These are phyloP conservation scores for Mycena amicta DNA, from an alignment of 768 basidiomycete species.

Conservation along the genomic window DNA sequence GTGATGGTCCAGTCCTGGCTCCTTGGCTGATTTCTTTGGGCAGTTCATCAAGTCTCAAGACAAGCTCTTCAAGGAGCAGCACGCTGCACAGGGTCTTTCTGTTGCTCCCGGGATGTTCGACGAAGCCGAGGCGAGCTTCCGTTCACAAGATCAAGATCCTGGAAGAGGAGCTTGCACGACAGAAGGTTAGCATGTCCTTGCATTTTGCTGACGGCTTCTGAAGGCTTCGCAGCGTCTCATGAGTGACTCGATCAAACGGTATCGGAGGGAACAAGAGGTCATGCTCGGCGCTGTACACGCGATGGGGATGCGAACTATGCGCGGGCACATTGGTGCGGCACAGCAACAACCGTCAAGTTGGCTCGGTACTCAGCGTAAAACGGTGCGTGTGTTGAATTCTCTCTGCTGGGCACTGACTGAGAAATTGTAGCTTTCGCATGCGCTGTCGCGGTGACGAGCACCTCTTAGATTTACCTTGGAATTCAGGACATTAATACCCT, in stretches of 20 bases:
- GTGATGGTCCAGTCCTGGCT: conserved; percentile 19
- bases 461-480: neutral
- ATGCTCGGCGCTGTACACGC: conserved; percentile 79
- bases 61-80: conserved; percentile 82
- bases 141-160: conserved; percentile 66
- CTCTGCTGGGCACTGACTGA: neutral
- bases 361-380: conserved; percentile 67
- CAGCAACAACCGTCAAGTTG: conserved; percentile 64
- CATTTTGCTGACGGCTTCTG: conserved; percentile 1
- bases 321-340: conserved; percentile 59
- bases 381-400: conserved; percentile 29
- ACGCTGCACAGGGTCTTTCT: conserved; percentile 54
- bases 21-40: neutral
- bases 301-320: conserved; percentile 63
- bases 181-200: conserved; percentile 46
- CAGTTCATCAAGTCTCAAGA: conserved; percentile 95
- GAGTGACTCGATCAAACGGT: conserved; percentile 58
- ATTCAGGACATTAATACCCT: neutral
- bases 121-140: conserved; percentile 70
- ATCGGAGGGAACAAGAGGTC: conserved; percentile 76
- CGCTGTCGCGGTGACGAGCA: conserved; percentile 9
- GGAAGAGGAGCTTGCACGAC: conserved; percentile 61
- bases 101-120: conserved; percentile 59
- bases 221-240: conserved; percentile 43
- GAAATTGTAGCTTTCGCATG: conserved; percentile 16